Percentiles rank a stretch among this genome's conserved stretches.
Conservation (phyloP, 352 stramenopile genomes). For the Phytophthora pini region DNA sequence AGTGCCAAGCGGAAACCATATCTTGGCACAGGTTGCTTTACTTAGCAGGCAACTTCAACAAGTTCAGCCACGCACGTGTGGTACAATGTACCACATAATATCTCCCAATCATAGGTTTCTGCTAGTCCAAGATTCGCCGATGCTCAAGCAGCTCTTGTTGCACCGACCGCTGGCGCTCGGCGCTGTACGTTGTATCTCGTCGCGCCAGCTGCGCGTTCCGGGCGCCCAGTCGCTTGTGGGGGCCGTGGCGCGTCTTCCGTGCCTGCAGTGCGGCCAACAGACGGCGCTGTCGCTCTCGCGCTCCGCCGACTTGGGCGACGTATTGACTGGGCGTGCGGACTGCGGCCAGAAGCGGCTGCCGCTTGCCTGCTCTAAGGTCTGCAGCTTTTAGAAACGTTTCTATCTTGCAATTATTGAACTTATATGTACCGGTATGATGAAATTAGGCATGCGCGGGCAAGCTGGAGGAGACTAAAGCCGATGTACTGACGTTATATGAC, state of each 20-base stretch:
- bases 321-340: constrained; percentile 31
- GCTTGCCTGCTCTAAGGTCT: constrained; percentile 57
- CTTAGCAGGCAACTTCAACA: no score
- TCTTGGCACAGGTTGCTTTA: no score
- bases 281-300: constrained; percentile 21
- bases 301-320: constrained; percentile 29
- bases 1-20: no score
- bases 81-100: not conserved
- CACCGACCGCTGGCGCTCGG: constrained; percentile 6
- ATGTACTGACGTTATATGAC: constrained; percentile 48
- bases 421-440: no score
- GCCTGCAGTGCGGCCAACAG: constrained; percentile 50
- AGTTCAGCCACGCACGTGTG: constrained; percentile 1
- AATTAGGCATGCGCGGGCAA: constrained; percentile 40
- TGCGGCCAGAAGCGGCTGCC: constrained; percentile 48
- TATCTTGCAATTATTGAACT: not conserved
- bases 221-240: constrained; percentile 39
- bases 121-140: constrained; percentile 10
- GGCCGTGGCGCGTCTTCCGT: constrained; percentile 48
- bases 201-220: constrained; percentile 18
- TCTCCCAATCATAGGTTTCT: constrained; percentile 8
- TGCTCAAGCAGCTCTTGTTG: constrained; percentile 30
- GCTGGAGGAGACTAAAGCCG: constrained; percentile 27
- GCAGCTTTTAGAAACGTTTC: constrained; percentile 1
- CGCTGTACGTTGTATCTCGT: constrained; percentile 20